Conservation (phyloP, 2,329 filamentous ascomycete species). For the Curvularia lunata region DNA sequence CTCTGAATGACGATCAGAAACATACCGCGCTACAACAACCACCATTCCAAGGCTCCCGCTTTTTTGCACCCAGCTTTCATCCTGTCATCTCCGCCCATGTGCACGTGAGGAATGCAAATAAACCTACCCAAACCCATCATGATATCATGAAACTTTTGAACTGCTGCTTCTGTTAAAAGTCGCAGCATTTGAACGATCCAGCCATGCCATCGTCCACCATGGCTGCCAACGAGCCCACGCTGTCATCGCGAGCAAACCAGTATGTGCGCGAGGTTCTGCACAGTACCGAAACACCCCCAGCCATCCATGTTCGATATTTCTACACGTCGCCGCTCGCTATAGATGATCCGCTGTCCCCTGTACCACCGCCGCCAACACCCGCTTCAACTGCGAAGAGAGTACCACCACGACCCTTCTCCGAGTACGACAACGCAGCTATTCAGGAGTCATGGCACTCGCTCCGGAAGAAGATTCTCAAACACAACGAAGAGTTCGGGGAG, state of each 20-base stretch:
- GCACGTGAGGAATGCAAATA: conserved; percentile 15
- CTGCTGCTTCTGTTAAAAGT: conserved; percentile 11
- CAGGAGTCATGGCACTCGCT: conserved; percentile 78
- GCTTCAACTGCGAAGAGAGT: conserved; percentile 58
- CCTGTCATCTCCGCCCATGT: conserved; percentile 7
- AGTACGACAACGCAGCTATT: conserved; percentile 77
- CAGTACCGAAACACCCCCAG: conserved; percentile 41
- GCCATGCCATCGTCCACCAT: conserved; percentile 19
- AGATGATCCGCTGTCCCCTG: conserved; percentile 83
- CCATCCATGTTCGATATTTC: conserved; percentile 67
- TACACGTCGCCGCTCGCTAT: conserved; percentile 83
- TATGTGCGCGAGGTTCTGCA: conserved; percentile 56
- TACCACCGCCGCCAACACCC: conserved; percentile 59
- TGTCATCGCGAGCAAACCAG: conserved; percentile 48
- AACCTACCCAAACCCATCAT: conserved; percentile 12
- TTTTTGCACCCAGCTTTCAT: conserved; percentile 10
- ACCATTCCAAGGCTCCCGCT: conserved; percentile 27
- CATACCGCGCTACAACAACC: conserved; percentile 20
- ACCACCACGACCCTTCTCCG: conserved; percentile 77
- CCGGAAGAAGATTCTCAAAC: conserved; percentile 56
- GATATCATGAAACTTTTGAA: conserved; percentile 21
- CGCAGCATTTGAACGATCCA: conserved; percentile 9
- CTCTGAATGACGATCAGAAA: conserved; percentile 25
- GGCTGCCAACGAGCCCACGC: conserved; percentile 28
- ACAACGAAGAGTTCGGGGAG: conserved; percentile 48